Evolutionary conservation across 2,329 filamentous ascomycete species (phyloP).

Genomic region (Septoria linicola): DNA sequence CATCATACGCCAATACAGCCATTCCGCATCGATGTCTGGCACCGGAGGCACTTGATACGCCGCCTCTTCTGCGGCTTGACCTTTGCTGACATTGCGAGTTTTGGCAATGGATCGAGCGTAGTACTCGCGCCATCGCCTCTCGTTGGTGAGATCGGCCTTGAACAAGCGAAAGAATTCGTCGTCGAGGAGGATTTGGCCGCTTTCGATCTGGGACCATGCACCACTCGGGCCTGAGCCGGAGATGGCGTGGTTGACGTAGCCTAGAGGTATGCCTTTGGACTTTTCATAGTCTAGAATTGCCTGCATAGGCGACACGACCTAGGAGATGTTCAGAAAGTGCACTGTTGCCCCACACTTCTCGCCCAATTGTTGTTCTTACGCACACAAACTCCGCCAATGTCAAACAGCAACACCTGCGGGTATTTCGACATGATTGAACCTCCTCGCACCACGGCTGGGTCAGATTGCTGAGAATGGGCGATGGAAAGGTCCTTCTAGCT

Average conservation of each 20-base stretch:
- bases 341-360: not conserved
- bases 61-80: conserved; percentile 36
- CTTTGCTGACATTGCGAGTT: conserved; percentile 44
- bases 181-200: conserved; percentile 76
- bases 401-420: conserved; percentile 80
- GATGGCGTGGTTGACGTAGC: conserved; percentile 91
- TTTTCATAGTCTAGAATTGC: conserved; percentile 89
- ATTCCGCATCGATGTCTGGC: conserved; percentile 72
- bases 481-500: no score
- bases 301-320: conserved; percentile 91
- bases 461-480: no score
- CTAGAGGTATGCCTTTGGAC: conserved; percentile 70
- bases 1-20: conserved; percentile 93
- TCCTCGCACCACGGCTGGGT: no score
- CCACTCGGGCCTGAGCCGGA: conserved; percentile 74
- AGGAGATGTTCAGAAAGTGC: conserved; percentile 1
- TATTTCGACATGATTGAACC: not conserved
- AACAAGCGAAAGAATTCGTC: conserved; percentile 73
- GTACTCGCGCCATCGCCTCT: conserved; percentile 67
- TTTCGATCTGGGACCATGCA: conserved; percentile 85
- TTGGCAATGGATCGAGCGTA: conserved; percentile 35
- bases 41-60: conserved; percentile 54
- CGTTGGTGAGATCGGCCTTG: conserved; percentile 67
- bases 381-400: conserved; percentile 96
- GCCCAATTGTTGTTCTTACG: conserved; percentile 43